Percentiles rank a stretch among this genome's conserved stretches.
Evolutionary conservation across 139 green algal genomes (phyloP).

Genomic region (Chlamydomonas applanata): DNA sequence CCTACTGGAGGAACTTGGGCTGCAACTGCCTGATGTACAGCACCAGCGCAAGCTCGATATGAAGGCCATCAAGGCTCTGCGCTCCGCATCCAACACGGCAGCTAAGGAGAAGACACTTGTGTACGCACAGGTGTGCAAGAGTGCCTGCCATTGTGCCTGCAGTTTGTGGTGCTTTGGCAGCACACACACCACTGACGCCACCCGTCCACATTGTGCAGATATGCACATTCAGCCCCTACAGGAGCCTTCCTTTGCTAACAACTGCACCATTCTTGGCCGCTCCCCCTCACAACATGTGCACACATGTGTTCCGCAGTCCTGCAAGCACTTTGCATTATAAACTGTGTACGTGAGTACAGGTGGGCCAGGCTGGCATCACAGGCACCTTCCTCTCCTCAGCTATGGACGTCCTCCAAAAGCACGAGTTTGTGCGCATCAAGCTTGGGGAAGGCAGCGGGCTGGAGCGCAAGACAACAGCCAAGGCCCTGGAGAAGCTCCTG

Average conservation of each 20-base stretch:
- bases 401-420: slow-evolving; percentile 37
- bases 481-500: slow-evolving; percentile 33
- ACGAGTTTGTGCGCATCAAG: slow-evolving; percentile 44
- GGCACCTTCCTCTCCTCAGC: slow-evolving; percentile 26
- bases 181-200: neutral
- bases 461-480: slow-evolving; percentile 27
- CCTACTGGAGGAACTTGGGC: slow-evolving; percentile 13
- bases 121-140: slow-evolving; percentile 12
- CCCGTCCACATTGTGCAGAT: neutral
- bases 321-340: no score
- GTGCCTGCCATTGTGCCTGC: no score
- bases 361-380: slow-evolving; percentile 47
- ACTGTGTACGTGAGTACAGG: no score
- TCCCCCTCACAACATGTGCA: no score
- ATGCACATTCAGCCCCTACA: no score
- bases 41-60: slow-evolving; percentile 15
- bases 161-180: no score
- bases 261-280: no score
- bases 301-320: no score
- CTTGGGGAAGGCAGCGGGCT: slow-evolving; percentile 44
- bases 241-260: no score
- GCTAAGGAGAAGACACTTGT: slow-evolving; percentile 33
- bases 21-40: slow-evolving; percentile 11
- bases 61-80: slow-evolving; percentile 27
- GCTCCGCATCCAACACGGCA: slow-evolving; percentile 25